phyloP scores from a whole-genome alignment of 1,139 yeast genomes.

The Suhomyces coccinellae region DNA sequence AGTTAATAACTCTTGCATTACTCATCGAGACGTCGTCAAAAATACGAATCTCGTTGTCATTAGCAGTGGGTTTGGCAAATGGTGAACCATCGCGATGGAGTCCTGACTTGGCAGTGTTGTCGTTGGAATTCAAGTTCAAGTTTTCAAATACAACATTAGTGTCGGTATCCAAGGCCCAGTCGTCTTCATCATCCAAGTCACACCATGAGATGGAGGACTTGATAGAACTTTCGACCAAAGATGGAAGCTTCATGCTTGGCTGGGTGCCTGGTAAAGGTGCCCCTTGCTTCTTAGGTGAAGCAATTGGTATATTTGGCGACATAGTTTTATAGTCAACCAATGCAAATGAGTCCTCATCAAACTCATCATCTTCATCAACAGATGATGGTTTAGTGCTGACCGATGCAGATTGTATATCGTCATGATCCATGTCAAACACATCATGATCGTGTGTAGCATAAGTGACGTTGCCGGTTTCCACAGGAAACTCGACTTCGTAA shows the following conservation, averaged over 20 bases:
- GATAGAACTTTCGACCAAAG: slow-evolving; percentile 33
- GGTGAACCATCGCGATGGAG: slow-evolving; percentile 6
- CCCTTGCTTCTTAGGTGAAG: slow-evolving; percentile 9
- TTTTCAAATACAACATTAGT: slow-evolving; percentile 9
- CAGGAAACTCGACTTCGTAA: slow-evolving; percentile 15
- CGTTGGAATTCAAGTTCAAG: slow-evolving; percentile 6
- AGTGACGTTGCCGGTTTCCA: slow-evolving; percentile 6
- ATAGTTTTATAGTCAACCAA: slow-evolving; percentile 13
- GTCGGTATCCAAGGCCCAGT: slow-evolving; percentile 15
- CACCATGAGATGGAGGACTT: slow-evolving; percentile 37
- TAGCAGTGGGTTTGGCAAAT: slow-evolving; percentile 7
- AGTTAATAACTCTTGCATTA: slow-evolving; percentile 14
- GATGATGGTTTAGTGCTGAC: slow-evolving; percentile 13
- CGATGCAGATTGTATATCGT: slow-evolving; percentile 18
- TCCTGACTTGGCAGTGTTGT: slow-evolving; percentile 1
- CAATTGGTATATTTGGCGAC: slow-evolving; percentile 13
- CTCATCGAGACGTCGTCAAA: slow-evolving; percentile 12
- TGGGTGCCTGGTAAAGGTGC: background rate
- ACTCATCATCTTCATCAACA: slow-evolving; percentile 11
- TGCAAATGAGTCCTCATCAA: slow-evolving; percentile 13
- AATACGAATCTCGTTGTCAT: slow-evolving; percentile 9
- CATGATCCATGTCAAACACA: slow-evolving; percentile 37
- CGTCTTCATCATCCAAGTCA: slow-evolving; percentile 35
- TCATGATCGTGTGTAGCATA: slow-evolving; percentile 12
- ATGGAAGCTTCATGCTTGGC: slow-evolving; percentile 23